A percentile compares a stretch with the other conserved stretches of the same genome.
These are phyloP conservation scores for Saccharata proteae DNA, from an alignment of 2,329 filamentous ascomycete genomes.

Conservation along the genomic window DNA sequence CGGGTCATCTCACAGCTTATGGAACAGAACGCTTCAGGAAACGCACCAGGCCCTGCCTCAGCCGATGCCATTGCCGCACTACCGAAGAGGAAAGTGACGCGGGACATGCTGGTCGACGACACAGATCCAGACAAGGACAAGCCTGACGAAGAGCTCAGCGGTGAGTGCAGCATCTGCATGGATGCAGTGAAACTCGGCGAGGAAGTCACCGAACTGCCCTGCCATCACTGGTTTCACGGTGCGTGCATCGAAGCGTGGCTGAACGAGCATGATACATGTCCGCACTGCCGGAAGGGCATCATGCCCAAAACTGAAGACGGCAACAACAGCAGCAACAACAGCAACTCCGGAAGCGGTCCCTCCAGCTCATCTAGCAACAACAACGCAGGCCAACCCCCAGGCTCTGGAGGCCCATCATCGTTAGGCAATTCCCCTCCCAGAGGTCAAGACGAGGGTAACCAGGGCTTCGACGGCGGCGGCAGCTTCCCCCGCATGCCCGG, in stretches of 20 bases:
- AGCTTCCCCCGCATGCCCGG: conserved; percentile 5
- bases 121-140: conserved; percentile 25
- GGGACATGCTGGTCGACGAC: conserved; percentile 56
- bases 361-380: conserved; percentile 1
- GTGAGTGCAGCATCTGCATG: conserved; percentile 92
- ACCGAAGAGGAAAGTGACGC: conserved; percentile 57
- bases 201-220: conserved; percentile 67
- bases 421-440: no score
- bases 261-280: conserved; percentile 83
- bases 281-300: conserved; percentile 56
- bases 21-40: conserved; percentile 66
- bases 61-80: conserved; percentile 61
- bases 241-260: conserved; percentile 75
- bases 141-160: conserved; percentile 22
- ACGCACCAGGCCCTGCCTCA: conserved; percentile 71
- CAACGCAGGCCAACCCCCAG: no score
- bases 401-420: no score
- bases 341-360: conserved; percentile 1
- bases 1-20: conserved; percentile 78
- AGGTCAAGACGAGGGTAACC: no score
- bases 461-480: neutral
- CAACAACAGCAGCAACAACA: conserved; percentile 7
- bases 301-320: conserved; percentile 15
- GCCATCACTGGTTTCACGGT: conserved; percentile 88
- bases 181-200: conserved; percentile 64